phyloP scores from a whole-genome alignment of 331 rosid genomes.

The Quercus lobata region DNA sequence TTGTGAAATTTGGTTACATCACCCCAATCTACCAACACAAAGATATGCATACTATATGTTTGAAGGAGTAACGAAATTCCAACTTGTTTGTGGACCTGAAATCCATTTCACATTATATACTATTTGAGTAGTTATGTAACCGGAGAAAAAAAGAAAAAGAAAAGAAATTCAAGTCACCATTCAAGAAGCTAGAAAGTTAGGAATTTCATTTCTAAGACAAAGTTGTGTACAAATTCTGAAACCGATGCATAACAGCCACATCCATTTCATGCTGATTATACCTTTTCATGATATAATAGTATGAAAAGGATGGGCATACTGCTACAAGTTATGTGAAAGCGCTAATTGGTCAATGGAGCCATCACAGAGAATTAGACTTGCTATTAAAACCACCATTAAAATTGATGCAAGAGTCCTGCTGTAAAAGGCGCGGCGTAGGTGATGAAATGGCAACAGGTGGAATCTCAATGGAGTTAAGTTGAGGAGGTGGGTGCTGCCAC shows the following conservation, averaged over 20 bases:
- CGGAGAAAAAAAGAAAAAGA: neutral
- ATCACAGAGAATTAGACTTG: constrained; percentile 27
- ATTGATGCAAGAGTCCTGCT: constrained; percentile 21
- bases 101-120: constrained; percentile 21
- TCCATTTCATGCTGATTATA: constrained; percentile 31
- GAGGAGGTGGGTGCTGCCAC: constrained; percentile 98
- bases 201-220: constrained; percentile 25
- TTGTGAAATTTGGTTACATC: neutral
- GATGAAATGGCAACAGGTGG: constrained; percentile 67
- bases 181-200: constrained; percentile 26
- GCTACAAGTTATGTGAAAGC: constrained; percentile 28
- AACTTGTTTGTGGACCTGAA: constrained; percentile 11
- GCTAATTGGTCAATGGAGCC: constrained; percentile 24
- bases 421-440: constrained; percentile 4
- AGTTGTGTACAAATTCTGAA: constrained; percentile 13
- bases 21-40: constrained; percentile 11
- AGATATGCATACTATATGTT: constrained; percentile 19
- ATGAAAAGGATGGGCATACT: constrained; percentile 35
- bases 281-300: constrained; percentile 23
- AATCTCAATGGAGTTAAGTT: constrained; percentile 54
- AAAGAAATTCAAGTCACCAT: neutral
- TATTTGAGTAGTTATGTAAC: constrained; percentile 12
- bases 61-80: constrained; percentile 19
- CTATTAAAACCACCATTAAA: constrained; percentile 18
- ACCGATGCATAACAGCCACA: constrained; percentile 18